Conservation (phyloP, 1,284 basidiomycete genomes). For the Erythrobasidium hasegawianum region DNA sequence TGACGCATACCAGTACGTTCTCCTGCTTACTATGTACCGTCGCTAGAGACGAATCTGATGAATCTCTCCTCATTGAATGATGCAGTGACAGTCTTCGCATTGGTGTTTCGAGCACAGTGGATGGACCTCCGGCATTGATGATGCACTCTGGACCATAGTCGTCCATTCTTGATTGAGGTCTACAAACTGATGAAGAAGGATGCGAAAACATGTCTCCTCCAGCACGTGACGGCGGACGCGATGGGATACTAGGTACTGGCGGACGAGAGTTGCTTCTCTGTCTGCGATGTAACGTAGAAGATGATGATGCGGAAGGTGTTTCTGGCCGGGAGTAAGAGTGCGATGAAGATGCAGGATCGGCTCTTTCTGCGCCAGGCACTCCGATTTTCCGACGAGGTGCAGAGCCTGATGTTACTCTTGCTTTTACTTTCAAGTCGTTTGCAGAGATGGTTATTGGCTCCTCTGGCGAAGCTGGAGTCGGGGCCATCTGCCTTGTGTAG, state of each 20-base stretch:
- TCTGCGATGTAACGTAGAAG: slow-evolving; percentile 17
- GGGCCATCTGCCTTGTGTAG: slow-evolving; percentile 29
- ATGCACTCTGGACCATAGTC: slow-evolving; percentile 6
- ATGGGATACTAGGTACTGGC: neutral
- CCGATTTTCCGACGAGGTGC: slow-evolving; percentile 37
- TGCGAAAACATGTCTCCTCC: neutral
- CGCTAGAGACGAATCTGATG: slow-evolving; percentile 1
- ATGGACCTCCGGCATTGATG: slow-evolving; percentile 1
- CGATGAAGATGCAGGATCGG: slow-evolving; percentile 36
- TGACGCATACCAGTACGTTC: slow-evolving; percentile 44
- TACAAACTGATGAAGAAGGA: neutral
- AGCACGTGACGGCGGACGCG: neutral
- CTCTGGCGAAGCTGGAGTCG: neutral
- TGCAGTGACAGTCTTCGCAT: slow-evolving; percentile 8
- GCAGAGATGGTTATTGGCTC: slow-evolving; percentile 6
- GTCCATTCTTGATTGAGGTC: slow-evolving; percentile 20
- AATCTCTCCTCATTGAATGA: slow-evolving; percentile 9
- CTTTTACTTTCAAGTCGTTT: slow-evolving; percentile 25
- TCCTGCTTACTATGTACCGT: slow-evolving; percentile 31
- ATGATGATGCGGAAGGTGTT: neutral
- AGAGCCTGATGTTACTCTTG: slow-evolving; percentile 42
- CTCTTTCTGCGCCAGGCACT: slow-evolving; percentile 41
- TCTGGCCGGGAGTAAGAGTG: neutral
- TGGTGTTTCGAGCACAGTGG: neutral
- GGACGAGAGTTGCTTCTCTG: slow-evolving; percentile 8